Evolutionary conservation across 108 stramenopile species (phyloP), one percentile per base, ranked within the genome.

Genomic region (Aurantiochytrium sp.): DNA sequence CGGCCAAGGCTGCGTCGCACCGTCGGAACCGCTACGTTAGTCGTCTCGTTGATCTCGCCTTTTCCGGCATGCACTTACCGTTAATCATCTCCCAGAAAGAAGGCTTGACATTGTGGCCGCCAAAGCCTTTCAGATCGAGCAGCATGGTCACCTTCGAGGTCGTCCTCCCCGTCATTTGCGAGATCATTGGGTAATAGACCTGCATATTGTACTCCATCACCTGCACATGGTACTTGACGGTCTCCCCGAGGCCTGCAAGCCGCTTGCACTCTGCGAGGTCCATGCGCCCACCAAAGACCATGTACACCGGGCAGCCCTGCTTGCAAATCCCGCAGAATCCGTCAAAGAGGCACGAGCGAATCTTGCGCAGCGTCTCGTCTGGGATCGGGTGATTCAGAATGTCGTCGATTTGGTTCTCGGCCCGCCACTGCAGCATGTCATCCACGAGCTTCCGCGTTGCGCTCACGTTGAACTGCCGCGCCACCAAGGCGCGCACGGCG

Each of bases 341-440:
- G 45, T 81, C 73, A 81, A 81, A 81, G 10, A 81, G 32, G 45
- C 73, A 81, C 42, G 42, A 48, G n/a, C 73, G 39, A 81, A 81
- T 81, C 27, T 81, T 48, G 50, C 73, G 42, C 17, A 81, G 45
- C 21, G 73, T 81, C 45, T 81, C 73, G 2, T 22, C n/a, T 8
- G 42, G 39, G 8, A 81, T 22, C 0, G 73, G 73, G 42, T 81
- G 12, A 6, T 41, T 81, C 10, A 81, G 45, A 15, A 81, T 42
- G 0, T 81, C 73, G 45, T 81, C 73, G 12, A 81, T 24, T 15
- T 1, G 21, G 24, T 41, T 48, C 32, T 81, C 73, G 6, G 39
- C 42, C 39, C 73, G 39, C 73, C 73, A 81, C 12, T 41, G 42
- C n/a, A 81, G 45, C 73, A 81, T 81, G 1, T 81, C 45, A 48